These are phyloP conservation scores for Guyanaporus albipodus DNA, from an alignment of 768 basidiomycete species.

Conservation along the genomic window DNA sequence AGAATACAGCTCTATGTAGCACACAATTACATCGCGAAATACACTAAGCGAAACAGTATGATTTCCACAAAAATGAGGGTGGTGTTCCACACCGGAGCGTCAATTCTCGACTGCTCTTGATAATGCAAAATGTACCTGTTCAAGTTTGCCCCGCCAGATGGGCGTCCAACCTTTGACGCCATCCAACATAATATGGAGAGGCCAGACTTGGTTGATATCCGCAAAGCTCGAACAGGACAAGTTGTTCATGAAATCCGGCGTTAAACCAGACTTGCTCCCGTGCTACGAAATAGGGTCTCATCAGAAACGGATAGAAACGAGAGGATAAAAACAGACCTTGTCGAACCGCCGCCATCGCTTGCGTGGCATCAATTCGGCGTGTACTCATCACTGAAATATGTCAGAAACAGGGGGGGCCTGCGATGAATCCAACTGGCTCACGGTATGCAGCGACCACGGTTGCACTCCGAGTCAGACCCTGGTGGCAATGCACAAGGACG, in stretches of 20 bases:
- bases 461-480: conserved; percentile 63
- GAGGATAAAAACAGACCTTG: conserved; percentile 39
- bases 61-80: conserved; percentile 9
- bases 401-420: conserved; percentile 9
- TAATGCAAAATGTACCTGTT: background rate
- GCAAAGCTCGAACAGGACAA: conserved; percentile 72
- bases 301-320: conserved; percentile 5
- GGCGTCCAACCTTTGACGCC: conserved; percentile 54
- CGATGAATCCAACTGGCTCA: conserved; percentile 34
- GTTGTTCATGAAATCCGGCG: conserved; percentile 76
- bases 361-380: conserved; percentile 49
- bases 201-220: conserved; percentile 56
- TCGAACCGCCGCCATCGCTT: conserved; percentile 59
- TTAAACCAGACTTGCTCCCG: conserved; percentile 78
- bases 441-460: conserved; percentile 75
- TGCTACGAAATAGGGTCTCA: conserved; percentile 34
- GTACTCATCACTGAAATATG: conserved; percentile 59
- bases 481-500: conserved; percentile 64
- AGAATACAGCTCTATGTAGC: conserved; percentile 17
- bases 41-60: conserved; percentile 15
- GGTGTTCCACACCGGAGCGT: conserved; percentile 4
- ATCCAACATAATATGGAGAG: conserved; percentile 63
- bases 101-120: conserved; percentile 6
- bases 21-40: conserved; percentile 18
- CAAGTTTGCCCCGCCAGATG: conserved; percentile 36